These are phyloP conservation scores for Debaryomyces coudertii DNA, from an alignment of 1,139 yeast species.

Conservation along the genomic window DNA sequence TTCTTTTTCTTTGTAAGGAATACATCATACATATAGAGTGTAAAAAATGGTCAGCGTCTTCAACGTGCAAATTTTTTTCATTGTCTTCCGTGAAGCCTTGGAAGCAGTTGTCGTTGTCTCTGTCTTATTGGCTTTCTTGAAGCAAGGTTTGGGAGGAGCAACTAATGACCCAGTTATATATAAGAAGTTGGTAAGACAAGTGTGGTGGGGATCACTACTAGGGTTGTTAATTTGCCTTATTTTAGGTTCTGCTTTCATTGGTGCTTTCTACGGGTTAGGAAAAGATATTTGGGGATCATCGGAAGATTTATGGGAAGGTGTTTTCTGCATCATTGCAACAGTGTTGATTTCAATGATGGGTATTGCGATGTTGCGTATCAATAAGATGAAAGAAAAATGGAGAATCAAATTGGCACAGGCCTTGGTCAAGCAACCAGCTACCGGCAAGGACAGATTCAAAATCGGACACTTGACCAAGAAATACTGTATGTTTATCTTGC, in stretches of 20 bases:
- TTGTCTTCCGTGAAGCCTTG: constrained; percentile 85
- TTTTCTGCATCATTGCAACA: constrained; percentile 80
- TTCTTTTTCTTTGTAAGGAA: neutral
- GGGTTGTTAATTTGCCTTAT: constrained; percentile 77
- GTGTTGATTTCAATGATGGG: constrained; percentile 89
- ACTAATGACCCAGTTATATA: constrained; percentile 55
- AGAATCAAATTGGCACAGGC: constrained; percentile 85
- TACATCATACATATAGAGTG: constrained; percentile 1
- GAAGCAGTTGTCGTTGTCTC: constrained; percentile 92
- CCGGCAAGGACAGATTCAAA: constrained; percentile 34
- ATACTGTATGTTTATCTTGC: constrained; percentile 77
- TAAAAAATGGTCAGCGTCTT: constrained; percentile 45
- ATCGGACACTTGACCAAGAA: constrained; percentile 51
- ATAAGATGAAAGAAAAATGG: constrained; percentile 91
- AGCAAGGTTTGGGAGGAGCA: constrained; percentile 72
- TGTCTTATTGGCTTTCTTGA: constrained; percentile 84
- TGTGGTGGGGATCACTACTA: constrained; percentile 73
- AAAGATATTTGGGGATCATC: constrained; percentile 82
- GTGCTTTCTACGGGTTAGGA: constrained; percentile 77
- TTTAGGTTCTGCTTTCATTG: constrained; percentile 84
- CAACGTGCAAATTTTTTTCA: constrained; percentile 71
- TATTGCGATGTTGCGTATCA: constrained; percentile 84
- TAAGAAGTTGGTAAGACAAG: constrained; percentile 67
- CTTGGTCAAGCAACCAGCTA: constrained; percentile 48
- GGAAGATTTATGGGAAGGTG: constrained; percentile 95